Evolutionary conservation across 257 asterid genomes (phyloP).

Genomic region (Asclepias syriaca): DNA sequence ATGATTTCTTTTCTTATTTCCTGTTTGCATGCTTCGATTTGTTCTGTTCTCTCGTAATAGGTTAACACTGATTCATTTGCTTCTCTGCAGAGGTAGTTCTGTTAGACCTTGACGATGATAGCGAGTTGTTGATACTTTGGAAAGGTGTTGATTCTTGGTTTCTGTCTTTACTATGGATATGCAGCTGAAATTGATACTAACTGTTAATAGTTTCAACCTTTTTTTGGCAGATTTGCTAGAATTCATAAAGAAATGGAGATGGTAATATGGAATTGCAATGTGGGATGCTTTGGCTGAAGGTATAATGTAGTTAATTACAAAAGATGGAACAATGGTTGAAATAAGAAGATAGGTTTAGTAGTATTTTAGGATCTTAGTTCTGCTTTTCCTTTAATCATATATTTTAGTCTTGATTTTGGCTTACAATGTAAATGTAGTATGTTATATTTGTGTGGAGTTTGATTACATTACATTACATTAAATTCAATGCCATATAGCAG

Average conservation of each 20-base stretch:
- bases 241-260: conserved; percentile 6
- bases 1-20: not conserved
- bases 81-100: conserved; percentile 32
- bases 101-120: conserved; percentile 13
- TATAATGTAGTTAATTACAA: conserved; percentile 15
- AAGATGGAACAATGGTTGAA: conserved; percentile 4
- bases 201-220: not conserved
- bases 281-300: conserved; percentile 24
- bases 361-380: not conserved
- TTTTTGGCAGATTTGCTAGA: conserved; percentile 14
- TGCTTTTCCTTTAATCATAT: not conserved
- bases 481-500: not conserved
- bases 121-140: conserved; percentile 10
- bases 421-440: conserved; percentile 13
- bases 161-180: not conserved
- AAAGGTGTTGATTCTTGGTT: conserved; percentile 11
- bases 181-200: not conserved
- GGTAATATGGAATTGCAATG: conserved; percentile 4
- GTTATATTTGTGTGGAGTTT: not conserved
- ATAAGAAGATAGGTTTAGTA: conserved; percentile 12
- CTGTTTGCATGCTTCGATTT: conserved; percentile 4
- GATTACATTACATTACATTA: not conserved
- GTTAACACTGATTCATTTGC: not conserved
- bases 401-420: conserved; percentile 3
- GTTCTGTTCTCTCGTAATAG: conserved; percentile 3